Evolutionary conservation across 2,329 filamentous ascomycete species (phyloP), one percentile per base, ranked within the genome.

Genomic region (Teratosphaeria pseudoeucalypti): DNA sequence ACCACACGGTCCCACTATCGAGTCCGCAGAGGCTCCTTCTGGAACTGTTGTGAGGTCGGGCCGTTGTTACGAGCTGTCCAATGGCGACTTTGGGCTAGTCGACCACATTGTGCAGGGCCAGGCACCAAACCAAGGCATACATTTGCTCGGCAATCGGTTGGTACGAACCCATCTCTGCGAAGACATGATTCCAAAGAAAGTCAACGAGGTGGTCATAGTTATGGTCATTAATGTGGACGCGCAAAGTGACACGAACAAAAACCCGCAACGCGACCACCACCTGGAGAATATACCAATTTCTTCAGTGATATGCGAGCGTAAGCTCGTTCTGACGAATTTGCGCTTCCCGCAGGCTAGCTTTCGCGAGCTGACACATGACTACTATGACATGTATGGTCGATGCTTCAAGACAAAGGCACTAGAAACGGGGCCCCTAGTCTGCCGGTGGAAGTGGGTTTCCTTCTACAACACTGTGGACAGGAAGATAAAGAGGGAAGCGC

Each of bases 311-410:
- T 74, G 67, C 39, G 39, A 57, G n/a, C 64, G 67, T 9, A 47
- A 66, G 67, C 54, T 70, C 37, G 61, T 76, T 0, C 71, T 79
- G 2, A 89, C 85, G 0, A 90, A 89, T 34, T 16, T 52, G 10
- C 34, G 27, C n/a, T 56, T 61, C 49, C 19, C 12, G 27, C 47
- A 53, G 9, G 34, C 26, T 12, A 61, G 59, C 39, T 61, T 57
- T 19, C 58, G 58, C 9, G 58, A 58, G 10, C 19, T 6, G 32
- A 29, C 65, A 66, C 12, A 63, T 64, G 1, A 60, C 70, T 43
- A 55, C 2, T 16, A 47, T 29, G 27, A 34, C 37, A 4, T 7
- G 14, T 12, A n/a, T 27, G 9, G 26, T 23, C 43, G 19, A 23
- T 49, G 19, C 43, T 3, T 49, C 6, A 34, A 55, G 11, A 7